phyloP scores from a whole-genome alignment of 176 grass and related monocot genomes.

The Avena insularis region DNA sequence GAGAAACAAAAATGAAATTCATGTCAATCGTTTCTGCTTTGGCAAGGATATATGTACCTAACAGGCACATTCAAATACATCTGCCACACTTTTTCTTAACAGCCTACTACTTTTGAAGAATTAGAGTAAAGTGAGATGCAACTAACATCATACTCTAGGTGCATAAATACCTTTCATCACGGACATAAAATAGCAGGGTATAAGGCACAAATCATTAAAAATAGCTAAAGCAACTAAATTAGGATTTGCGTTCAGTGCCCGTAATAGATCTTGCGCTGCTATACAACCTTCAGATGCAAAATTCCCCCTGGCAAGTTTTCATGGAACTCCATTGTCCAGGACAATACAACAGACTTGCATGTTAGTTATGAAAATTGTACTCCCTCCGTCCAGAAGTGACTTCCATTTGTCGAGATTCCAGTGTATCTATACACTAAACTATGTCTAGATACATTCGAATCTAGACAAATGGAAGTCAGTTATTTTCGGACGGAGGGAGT shows the following conservation, averaged over 20 bases:
- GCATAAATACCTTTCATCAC: background rate
- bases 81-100: background rate
- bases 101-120: background rate
- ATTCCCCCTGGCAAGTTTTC: background rate
- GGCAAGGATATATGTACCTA: background rate
- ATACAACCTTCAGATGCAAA: background rate
- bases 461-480: too few relatives aligned
- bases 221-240: background rate
- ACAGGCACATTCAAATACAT: constrained; percentile 4
- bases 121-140: background rate
- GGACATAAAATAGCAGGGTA: background rate
- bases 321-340: background rate
- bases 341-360: background rate
- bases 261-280: background rate
- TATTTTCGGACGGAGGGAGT: too few relatives aligned
- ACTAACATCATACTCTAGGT: background rate
- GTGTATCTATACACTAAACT: too few relatives aligned
- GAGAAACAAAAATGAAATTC: background rate
- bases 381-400: too few relatives aligned
- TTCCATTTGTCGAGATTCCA: too few relatives aligned
- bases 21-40: background rate
- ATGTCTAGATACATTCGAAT: too few relatives aligned
- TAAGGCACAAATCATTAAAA: background rate
- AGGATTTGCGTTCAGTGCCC: background rate
- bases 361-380: background rate